Percentiles rank a stretch among this genome's conserved stretches.
Conservation (phyloP, 2,329 filamentous ascomycete genomes). For the Rhynchosporium graminicola region DNA sequence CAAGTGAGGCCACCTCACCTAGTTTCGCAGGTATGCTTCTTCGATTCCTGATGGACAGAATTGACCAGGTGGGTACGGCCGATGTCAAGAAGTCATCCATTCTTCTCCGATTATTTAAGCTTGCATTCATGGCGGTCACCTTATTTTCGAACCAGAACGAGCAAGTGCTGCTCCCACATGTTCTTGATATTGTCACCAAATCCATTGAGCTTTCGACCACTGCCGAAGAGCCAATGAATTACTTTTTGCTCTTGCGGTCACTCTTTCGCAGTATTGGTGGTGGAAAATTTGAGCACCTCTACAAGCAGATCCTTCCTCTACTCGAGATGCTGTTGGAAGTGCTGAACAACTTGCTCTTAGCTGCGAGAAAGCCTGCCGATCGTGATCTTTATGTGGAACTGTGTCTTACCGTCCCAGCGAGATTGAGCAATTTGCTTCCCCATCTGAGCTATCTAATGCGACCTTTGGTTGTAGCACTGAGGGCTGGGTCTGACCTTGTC, state of each 20-base stretch:
- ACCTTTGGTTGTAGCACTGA: constrained; percentile 90
- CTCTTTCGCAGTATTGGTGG: constrained; percentile 96
- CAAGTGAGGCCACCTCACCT: constrained; percentile 96
- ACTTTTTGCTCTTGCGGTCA: constrained; percentile 89
- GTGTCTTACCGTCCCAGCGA: constrained; percentile 90
- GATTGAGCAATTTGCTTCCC: constrained; percentile 89
- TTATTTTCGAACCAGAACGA: constrained; percentile 95
- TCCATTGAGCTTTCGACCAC: constrained; percentile 95
- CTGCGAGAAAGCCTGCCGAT: constrained; percentile 85
- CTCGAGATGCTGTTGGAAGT: constrained; percentile 98
- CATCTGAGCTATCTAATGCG: constrained; percentile 97
- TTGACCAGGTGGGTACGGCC: constrained; percentile 89
- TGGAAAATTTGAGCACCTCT: constrained; percentile 94
- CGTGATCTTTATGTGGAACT: constrained; percentile 96
- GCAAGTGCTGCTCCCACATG: constrained; percentile 90
- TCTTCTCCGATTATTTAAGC: constrained; percentile 88
- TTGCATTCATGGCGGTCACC: constrained; percentile 99
- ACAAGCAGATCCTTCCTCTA: constrained; percentile 95
- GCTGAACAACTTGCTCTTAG: constrained; percentile 89
- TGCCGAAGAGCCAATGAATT: constrained; percentile 97
- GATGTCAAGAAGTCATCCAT: constrained; percentile 94
- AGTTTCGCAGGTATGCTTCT: constrained; percentile 98
- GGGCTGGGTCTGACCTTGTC: constrained; percentile 89
- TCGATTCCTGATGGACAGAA: constrained; percentile 94
- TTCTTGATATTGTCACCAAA: constrained; percentile 95